These are phyloP conservation scores for Buxus sempervirens DNA, from an alignment of 164 flowering plant species.

Conservation along the genomic window DNA sequence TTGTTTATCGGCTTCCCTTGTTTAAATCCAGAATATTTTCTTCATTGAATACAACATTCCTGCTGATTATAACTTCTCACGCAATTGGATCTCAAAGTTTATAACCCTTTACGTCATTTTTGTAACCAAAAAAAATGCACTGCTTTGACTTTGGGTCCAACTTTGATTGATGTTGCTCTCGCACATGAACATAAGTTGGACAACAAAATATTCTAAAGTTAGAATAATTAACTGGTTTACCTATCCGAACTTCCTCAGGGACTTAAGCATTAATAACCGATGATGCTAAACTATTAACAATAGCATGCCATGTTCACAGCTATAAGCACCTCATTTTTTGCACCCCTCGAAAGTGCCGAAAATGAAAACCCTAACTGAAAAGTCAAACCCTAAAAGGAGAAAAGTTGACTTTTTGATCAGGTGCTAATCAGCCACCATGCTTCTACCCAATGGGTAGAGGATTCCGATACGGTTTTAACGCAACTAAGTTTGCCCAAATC, in stretches of 20 bases:
- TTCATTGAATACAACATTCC: not conserved
- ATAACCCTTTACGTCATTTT: not conserved
- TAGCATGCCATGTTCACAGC: slow-evolving; percentile 3
- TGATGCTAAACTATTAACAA: not conserved
- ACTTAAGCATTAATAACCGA: not conserved
- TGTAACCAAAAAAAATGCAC: not conserved
- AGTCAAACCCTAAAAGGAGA: no score
- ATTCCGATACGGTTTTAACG: no score
- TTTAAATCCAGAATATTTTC: not conserved
- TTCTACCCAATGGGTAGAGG: no score
- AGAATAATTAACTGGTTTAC: not conserved
- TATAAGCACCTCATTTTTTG: no score
- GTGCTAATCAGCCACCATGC: no score
- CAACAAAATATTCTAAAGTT: slow-evolving; percentile 1
- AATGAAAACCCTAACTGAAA: no score
- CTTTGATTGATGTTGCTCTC: not conserved
- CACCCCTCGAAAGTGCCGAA: no score
- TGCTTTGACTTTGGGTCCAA: not conserved
- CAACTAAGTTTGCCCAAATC: no score
- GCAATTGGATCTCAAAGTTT: not conserved
- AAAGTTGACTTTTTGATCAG: no score
- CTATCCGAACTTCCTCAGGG: not conserved
- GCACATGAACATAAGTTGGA: not conserved
- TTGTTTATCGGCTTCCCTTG: not conserved
- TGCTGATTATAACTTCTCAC: not conserved